These are phyloP conservation scores for Rutstroemia sydowiana DNA, from an alignment of 2,329 filamentous ascomycete species.

Conservation along the genomic window DNA sequence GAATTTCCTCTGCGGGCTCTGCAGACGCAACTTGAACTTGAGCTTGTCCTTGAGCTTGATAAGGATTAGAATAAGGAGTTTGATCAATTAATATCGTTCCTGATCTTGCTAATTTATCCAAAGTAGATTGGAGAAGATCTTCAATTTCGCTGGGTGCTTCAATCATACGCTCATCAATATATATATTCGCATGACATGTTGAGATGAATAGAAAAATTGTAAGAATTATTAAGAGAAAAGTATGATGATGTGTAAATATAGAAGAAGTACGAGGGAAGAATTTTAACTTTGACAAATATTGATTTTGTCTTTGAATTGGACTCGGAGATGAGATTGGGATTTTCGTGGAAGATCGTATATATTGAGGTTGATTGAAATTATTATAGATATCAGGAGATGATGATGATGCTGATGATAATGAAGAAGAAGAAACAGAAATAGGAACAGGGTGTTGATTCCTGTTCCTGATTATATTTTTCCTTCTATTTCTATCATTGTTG, in stretches of 20 bases:
- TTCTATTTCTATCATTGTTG: not conserved
- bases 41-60: slow-evolving; percentile 7
- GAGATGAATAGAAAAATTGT: slow-evolving; percentile 21
- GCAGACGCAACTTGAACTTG: not conserved
- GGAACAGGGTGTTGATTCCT: not conserved
- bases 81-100: slow-evolving; percentile 29
- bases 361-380: no score
- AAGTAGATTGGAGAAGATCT: slow-evolving; percentile 19
- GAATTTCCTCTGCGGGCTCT: not conserved
- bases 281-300: slow-evolving; percentile 7
- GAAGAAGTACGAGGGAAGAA: slow-evolving; percentile 11
- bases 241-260: slow-evolving; percentile 8
- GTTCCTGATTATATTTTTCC: no score
- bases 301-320: not conserved
- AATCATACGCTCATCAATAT: slow-evolving; percentile 24
- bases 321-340: not conserved
- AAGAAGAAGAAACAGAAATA: not conserved
- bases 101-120: slow-evolving; percentile 23
- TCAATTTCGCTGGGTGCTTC: slow-evolving; percentile 15
- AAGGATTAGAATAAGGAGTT: slow-evolving; percentile 16
- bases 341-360: no score
- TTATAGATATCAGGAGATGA: no score
- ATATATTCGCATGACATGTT: slow-evolving; percentile 16
- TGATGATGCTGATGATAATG: no score
- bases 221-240: slow-evolving; percentile 17